phyloP scores from a whole-genome alignment of 2,329 filamentous ascomycete genomes.

The Aspergillus hortae region DNA sequence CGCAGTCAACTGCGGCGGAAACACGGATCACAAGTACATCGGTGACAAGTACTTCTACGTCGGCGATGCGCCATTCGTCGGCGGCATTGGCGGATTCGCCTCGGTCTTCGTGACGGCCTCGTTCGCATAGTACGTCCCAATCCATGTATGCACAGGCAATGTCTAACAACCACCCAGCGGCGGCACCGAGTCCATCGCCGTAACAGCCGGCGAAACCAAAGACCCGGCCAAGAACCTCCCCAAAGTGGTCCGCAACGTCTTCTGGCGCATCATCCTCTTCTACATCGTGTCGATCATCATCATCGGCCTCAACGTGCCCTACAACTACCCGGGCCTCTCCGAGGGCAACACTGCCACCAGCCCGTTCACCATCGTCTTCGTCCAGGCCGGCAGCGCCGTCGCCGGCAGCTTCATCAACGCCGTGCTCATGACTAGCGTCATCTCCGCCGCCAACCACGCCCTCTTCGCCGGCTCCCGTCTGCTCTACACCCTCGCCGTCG shows the following conservation, averaged over 20 bases:
- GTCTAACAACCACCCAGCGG: conserved; percentile 34
- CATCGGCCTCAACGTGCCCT: conserved; percentile 59
- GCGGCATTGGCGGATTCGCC: conserved; percentile 62
- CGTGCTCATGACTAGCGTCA: conserved; percentile 57
- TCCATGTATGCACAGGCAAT: background rate
- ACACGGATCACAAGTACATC: conserved; percentile 52
- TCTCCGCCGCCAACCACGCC: conserved; percentile 58
- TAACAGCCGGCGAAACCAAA: conserved; percentile 64
- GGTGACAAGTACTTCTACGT: conserved; percentile 58
- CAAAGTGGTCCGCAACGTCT: conserved; percentile 62
- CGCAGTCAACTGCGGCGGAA: conserved; percentile 57
- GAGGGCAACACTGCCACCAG: conserved; percentile 46
- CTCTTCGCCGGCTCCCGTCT: conserved; percentile 56
- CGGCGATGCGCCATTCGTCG: conserved; percentile 61
- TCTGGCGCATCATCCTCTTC: conserved; percentile 60
- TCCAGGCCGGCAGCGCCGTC: conserved; percentile 52
- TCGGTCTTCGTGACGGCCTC: conserved; percentile 61
- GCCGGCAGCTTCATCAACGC: conserved; percentile 60
- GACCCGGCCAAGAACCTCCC: conserved; percentile 60
- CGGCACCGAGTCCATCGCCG: conserved; percentile 63
- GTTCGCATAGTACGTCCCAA: conserved; percentile 51
- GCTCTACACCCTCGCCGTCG: conserved; percentile 55
- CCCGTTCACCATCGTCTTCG: conserved; percentile 61
- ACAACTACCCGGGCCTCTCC: conserved; percentile 48
- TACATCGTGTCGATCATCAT: conserved; percentile 51